Conservation (phyloP, 2,329 filamentous ascomycete genomes). For the Ceratocystis ficicola region DNA sequence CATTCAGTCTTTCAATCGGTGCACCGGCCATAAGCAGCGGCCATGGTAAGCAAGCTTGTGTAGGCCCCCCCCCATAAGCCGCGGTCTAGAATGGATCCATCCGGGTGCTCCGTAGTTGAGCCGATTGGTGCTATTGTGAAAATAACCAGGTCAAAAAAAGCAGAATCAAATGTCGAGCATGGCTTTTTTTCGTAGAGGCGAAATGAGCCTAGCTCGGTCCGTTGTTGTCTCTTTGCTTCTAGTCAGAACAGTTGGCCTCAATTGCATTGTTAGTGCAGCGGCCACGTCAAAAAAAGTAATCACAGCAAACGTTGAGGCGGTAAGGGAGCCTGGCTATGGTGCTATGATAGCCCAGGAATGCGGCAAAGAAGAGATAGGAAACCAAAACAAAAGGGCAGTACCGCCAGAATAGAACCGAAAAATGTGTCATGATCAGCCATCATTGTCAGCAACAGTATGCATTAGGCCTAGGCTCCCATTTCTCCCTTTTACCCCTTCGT, state of each 20-base stretch:
- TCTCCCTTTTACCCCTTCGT: neutral
- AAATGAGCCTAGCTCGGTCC: too few species aligned
- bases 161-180: neutral
- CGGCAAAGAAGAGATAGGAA: neutral
- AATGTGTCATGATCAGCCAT: constrained; percentile 1
- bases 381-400: neutral
- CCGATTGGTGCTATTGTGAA: neutral
- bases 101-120: constrained; percentile 17
- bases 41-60: neutral
- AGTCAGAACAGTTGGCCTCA: neutral
- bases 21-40: neutral
- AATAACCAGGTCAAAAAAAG: neutral
- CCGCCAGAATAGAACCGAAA: neutral
- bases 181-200: too few species aligned
- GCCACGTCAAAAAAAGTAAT: neutral
- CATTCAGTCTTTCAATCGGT: neutral
- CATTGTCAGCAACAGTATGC: too few species aligned
- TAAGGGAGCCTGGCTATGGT: neutral
- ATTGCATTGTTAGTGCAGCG: neutral
- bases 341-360: neutral
- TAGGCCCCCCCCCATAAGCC: neutral
- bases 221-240: too few species aligned
- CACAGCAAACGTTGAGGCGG: neutral
- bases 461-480: neutral
- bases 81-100: constrained; percentile 7